phyloP scores from a whole-genome alignment of 768 basidiomycete species.

The Lactarius psammicola region DNA sequence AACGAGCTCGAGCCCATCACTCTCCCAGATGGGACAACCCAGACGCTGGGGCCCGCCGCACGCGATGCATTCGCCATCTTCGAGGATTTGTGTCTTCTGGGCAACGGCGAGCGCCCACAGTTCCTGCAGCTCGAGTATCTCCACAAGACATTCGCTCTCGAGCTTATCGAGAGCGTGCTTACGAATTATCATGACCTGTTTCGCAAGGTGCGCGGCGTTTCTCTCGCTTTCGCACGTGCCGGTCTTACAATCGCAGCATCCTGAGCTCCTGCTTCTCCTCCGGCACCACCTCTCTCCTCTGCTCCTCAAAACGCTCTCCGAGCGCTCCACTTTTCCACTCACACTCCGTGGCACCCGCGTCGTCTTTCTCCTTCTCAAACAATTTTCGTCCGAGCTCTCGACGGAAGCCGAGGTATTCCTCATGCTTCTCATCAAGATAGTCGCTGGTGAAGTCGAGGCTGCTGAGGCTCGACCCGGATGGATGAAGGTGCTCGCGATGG shows the following conservation, averaged over 20 bases:
- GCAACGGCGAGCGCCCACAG: slow-evolving; percentile 55
- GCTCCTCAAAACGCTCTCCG: slow-evolving; percentile 79
- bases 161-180: slow-evolving; percentile 93
- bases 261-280: slow-evolving; percentile 82
- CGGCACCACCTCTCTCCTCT: slow-evolving; percentile 78
- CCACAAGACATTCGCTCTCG: slow-evolving; percentile 93
- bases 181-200: slow-evolving; percentile 89
- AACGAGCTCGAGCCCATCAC: slow-evolving; percentile 42
- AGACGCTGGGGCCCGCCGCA: slow-evolving; percentile 68
- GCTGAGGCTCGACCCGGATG: slow-evolving; percentile 20
- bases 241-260: slow-evolving; percentile 49
- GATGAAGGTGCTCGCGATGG: slow-evolving; percentile 30
- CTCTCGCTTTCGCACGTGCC: neutral
- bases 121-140: slow-evolving; percentile 81
- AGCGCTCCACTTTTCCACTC: slow-evolving; percentile 79
- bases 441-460: slow-evolving; percentile 7
- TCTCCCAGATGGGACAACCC: slow-evolving; percentile 68
- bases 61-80: slow-evolving; percentile 86
- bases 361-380: slow-evolving; percentile 62
- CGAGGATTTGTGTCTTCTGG: slow-evolving; percentile 88
- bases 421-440: slow-evolving; percentile 15
- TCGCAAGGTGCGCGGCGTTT: slow-evolving; percentile 54
- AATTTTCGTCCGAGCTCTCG: slow-evolving; percentile 52
- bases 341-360: slow-evolving; percentile 90
- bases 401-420: slow-evolving; percentile 65